Percentiles rank a stretch among this genome's conserved stretches.
These are phyloP conservation scores for Pistacia vera DNA, from an alignment of 345 rosid species.

Conservation along the genomic window DNA sequence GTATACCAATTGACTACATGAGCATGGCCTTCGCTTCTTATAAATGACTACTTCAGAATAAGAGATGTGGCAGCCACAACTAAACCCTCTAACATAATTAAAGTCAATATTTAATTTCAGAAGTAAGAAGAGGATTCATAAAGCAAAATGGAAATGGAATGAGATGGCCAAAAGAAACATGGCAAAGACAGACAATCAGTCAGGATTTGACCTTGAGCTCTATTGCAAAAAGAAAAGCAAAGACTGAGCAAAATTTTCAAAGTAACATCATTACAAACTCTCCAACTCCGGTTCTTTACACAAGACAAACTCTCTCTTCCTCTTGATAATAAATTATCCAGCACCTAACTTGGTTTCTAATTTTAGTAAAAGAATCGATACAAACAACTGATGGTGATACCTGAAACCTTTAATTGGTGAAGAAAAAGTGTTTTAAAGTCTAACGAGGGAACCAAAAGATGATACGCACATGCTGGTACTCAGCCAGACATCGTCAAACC, in stretches of 20 bases:
- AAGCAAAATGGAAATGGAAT: background rate
- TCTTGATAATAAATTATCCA: no score
- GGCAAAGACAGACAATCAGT: background rate
- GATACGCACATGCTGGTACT: background rate
- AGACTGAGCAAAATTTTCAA: background rate
- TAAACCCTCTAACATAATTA: background rate
- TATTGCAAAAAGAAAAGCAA: background rate
- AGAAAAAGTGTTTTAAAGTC: no score
- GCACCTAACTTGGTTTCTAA: no score
- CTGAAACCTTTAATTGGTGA: no score
- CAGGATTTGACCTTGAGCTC: background rate
- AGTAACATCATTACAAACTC: background rate
- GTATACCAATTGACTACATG: background rate
- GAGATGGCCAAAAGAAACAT: background rate
- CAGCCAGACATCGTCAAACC: background rate
- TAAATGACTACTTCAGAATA: background rate
- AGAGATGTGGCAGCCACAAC: background rate
- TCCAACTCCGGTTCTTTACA: background rate
- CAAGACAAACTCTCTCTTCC: background rate
- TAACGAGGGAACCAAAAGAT: background rate
- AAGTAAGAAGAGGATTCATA: background rate
- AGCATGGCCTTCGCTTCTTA: background rate
- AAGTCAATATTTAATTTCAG: background rate
- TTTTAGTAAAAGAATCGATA: no score
- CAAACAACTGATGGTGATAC: no score